A percentile compares a stretch with the other conserved stretches of the same genome.
These are phyloP conservation scores for Saccharomyces paradoxus DNA, from an alignment of 805 yeast species.

Conservation along the genomic window DNA sequence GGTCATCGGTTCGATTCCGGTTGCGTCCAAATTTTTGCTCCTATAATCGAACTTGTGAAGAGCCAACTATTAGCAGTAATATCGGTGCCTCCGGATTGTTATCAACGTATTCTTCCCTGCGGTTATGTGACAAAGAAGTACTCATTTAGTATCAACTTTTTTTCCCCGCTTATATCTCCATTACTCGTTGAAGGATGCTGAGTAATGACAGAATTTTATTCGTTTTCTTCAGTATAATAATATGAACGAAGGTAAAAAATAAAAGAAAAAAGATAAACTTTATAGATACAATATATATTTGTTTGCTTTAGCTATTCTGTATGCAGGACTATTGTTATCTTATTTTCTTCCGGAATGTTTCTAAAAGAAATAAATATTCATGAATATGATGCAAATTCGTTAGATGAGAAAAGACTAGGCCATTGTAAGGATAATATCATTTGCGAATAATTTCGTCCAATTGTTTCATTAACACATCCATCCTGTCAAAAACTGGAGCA, in stretches of 20 bases:
- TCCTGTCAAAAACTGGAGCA: conserved; percentile 47
- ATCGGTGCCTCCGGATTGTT: not conserved
- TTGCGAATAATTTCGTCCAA: conserved; percentile 14
- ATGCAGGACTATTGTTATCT: not conserved
- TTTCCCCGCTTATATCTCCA: no score
- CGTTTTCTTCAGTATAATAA: no score
- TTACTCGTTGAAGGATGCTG: no score
- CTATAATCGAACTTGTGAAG: not conserved
- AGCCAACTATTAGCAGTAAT: not conserved
- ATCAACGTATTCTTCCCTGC: no score
- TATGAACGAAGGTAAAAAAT: not conserved
- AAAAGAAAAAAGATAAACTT: not conserved
- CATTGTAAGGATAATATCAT: not conserved
- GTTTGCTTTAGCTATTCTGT: not conserved
- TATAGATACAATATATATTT: not conserved
- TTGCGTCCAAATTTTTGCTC: conserved; percentile 46
- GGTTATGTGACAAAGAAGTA: no score
- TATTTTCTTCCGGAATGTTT: not conserved
- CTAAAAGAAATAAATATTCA: not conserved
- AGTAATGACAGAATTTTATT: no score
- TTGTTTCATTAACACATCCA: conserved; percentile 30
- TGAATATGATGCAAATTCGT: not conserved
- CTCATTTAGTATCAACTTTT: no score
- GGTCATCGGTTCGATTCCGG: conserved; percentile 74
- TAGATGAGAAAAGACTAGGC: not conserved